These are phyloP conservation scores for Pachysandra terminalis DNA, from an alignment of 164 flowering plant genomes.

Conservation along the genomic window DNA sequence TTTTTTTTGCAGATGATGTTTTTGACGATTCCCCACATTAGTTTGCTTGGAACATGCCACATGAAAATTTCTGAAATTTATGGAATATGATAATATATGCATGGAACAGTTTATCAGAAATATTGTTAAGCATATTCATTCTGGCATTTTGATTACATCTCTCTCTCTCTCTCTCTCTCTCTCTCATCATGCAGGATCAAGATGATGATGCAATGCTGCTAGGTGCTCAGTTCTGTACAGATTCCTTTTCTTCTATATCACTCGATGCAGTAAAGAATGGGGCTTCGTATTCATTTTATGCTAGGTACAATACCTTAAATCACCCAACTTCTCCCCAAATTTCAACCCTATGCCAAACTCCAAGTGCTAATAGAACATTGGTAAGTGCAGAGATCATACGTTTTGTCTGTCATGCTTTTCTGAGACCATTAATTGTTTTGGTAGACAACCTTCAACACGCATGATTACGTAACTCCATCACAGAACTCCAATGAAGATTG, in stretches of 20 bases:
- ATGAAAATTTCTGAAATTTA: no score
- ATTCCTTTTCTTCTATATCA: slow-evolving; percentile 81
- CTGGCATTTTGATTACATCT: neutral
- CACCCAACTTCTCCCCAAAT: neutral
- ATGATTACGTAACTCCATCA: no score
- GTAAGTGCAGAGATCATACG: neutral
- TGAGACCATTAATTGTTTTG: neutral
- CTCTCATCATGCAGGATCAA: slow-evolving; percentile 50
- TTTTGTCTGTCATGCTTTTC: neutral
- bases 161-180: slow-evolving; percentile 1
- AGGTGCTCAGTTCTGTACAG: slow-evolving; percentile 91
- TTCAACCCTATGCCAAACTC: neutral
- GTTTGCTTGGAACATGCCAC: no score
- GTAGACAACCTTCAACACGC: neutral
- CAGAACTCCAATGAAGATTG: no score
- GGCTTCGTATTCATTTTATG: slow-evolving; percentile 71
- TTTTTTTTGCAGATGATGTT: no score
- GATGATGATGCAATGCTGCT: slow-evolving; percentile 95
- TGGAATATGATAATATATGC: neutral
- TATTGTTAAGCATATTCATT: neutral
- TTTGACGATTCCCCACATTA: no score
- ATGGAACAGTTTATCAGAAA: neutral
- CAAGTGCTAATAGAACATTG: neutral
- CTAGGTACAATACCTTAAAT: slow-evolving; percentile 44
- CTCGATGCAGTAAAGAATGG: slow-evolving; percentile 54